Percentiles rank a stretch among this genome's conserved stretches.
These are phyloP conservation scores for Suillus spraguei DNA, from an alignment of 768 basidiomycete species.

Conservation along the genomic window DNA sequence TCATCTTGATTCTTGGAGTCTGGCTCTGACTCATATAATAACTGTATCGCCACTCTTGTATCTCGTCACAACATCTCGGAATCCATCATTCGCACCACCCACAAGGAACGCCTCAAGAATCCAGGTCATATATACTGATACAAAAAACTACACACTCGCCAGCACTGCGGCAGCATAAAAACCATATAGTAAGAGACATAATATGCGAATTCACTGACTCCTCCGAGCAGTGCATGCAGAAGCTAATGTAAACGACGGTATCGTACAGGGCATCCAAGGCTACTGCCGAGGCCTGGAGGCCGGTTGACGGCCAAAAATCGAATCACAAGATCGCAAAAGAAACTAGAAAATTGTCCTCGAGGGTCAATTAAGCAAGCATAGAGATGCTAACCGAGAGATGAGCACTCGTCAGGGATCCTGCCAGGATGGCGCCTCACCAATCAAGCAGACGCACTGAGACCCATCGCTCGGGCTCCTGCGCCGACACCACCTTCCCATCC, in stretches of 20 bases:
- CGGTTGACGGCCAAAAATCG: constrained; percentile 5
- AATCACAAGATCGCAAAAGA: constrained; percentile 7
- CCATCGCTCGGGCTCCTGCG: constrained; percentile 82
- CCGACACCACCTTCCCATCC: constrained; percentile 81
- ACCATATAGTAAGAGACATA: background rate
- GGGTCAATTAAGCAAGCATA: constrained; percentile 1
- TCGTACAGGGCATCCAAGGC: constrained; percentile 4
- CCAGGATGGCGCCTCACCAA: constrained; percentile 23
- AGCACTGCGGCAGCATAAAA: constrained; percentile 12
- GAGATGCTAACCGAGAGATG: background rate
- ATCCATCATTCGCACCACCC: background rate
- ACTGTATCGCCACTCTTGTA: background rate
- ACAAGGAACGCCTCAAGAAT: background rate
- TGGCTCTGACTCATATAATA: background rate
- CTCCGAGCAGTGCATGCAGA: constrained; percentile 2
- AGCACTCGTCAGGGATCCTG: constrained; percentile 17
- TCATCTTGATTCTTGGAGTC: background rate
- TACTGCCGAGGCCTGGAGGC: background rate
- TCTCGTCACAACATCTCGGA: background rate
- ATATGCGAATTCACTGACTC: constrained; percentile 8
- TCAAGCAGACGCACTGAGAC: constrained; percentile 46
- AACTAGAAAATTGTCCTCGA: background rate
- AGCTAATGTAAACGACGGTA: constrained; percentile 3
- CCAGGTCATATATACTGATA: constrained; percentile 1
- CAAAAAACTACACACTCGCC: constrained; percentile 18